phyloP scores from a whole-genome alignment of 345 rosid species.

The Citrus australasica region DNA sequence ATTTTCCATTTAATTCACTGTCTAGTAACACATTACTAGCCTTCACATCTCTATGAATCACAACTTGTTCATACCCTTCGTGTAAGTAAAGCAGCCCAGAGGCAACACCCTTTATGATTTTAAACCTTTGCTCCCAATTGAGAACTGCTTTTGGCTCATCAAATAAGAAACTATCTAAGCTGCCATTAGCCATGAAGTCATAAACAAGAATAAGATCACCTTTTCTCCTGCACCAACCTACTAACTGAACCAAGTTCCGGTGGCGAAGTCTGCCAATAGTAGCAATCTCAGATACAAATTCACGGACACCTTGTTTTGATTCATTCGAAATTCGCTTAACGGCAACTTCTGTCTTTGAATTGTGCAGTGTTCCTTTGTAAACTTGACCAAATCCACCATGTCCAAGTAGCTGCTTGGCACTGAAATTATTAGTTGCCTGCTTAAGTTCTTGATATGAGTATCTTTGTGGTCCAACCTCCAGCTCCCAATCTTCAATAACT shows the following conservation, averaged over 20 bases:
- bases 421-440: conserved; percentile 65
- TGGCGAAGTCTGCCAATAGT: conserved; percentile 93
- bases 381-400: conserved; percentile 86
- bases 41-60: conserved; percentile 85
- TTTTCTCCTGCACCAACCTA: conserved; percentile 77
- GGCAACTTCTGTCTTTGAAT: conserved; percentile 51
- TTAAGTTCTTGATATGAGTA: conserved; percentile 66
- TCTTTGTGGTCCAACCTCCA: conserved; percentile 74
- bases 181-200: conserved; percentile 90
- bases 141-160: conserved; percentile 49
- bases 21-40: conserved; percentile 86
- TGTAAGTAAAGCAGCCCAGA: conserved; percentile 81
- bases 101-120: conserved; percentile 67
- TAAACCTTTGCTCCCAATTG: conserved; percentile 74
- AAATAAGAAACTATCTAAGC: conserved; percentile 75
- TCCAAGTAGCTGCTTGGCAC: conserved; percentile 65
- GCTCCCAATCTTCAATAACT: conserved; percentile 72
- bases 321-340: conserved; percentile 77
- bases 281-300: conserved; percentile 81
- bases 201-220: conserved; percentile 78
- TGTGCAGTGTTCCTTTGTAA: conserved; percentile 60
- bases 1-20: conserved; percentile 66
- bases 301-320: conserved; percentile 81
- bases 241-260: conserved; percentile 71
- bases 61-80: conserved; percentile 86